Base-by-base conservation (phyloP, 345 rosid species). In the Syzygium grande region DNA sequence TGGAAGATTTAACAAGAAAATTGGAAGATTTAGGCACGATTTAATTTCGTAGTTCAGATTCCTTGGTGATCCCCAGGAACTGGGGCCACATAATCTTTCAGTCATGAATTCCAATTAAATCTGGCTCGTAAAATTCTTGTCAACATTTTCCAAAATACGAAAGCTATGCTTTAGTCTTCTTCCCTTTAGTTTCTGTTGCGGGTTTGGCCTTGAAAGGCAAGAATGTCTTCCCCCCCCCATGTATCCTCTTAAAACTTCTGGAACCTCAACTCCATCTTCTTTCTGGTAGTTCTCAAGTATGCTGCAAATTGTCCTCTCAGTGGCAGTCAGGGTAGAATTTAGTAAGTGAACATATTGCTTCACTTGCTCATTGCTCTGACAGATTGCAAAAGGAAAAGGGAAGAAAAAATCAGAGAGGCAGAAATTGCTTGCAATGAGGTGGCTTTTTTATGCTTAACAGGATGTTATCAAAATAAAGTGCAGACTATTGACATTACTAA, bases 251-350 rank as follows among this genome's bases (percentile, higher is more conserved):
- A 96, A 87, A 55, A 86, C 94, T 89, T 95, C 96, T 7, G 99
- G 99, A 27, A 97, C 87, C 88, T 94, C 98, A 7, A 96, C 97
- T 30, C 99, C 97, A 79, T 93, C 94, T 85, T 95, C 99, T 78
- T 87, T 93, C 92, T 97, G 99, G 91, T 94, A 93, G 91, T 95
- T 97, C 90, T 97, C 99, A 1, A 97, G 98, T 90, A 97, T 95
- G 92, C 97, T 94, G 92, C 99, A 97, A 29, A 97, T 89, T 38
- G 99, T 96, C 92, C 99, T 97, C 93, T 97, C 98, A 0, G 99
- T 97, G 12, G 99, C 99, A 0, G 99, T 93, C 7, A 97, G 99
- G 29, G 99, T 96, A 4, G 99, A 97, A 91, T 97, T 97, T 91
- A 96, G 90, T 90, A 95, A 84, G 91, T 97, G 99, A 85, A 95